Evolutionary conservation across 225 moss, liverwort and hornwort species (phyloP), one percentile per base, ranked within the genome.

Genomic region (Marchantia polymorpha): DNA sequence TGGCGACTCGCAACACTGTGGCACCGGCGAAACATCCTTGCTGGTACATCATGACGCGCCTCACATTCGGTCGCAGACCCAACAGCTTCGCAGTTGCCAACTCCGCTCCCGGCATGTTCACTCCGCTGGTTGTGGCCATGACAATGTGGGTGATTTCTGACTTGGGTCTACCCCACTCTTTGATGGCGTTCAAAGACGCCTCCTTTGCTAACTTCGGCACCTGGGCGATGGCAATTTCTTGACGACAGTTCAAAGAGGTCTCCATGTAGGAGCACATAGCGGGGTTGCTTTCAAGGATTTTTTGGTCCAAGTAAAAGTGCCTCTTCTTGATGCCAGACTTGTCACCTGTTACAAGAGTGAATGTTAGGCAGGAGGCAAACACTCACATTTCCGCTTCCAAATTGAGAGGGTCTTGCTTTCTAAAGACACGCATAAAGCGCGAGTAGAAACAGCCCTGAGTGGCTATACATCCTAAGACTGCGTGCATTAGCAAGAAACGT

Each of bases 21-120:
- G 78, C 78, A 49, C 78, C 66, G 12, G 52, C 78, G 56, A 66
- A 78, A 52, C 78, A 78, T 12, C 78, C 78, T 22, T 51, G 65
- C 65, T 78, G 78, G 78, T 78, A 78, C 78, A 78, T 78, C 78
- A 78, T 78, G 7, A 78, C 78, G 10, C 78, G 48, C 52, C 64
- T 78, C 51, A 78, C 78, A 17, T 49, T 78, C 51, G 78, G 78
- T 23, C 68, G 49, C 29, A 78, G 47, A 6, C 78, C 78, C 51
- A 78, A 31, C 1, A 78, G 66, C 51, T 78, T 78, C 0, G 49
- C 49, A 13, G 67, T 68, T 7, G 78, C 67, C 52, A 66, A 29
- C 46, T 78, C 78, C 6, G 78, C 78, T 27, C 78, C 78, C 4
- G 78, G 78, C 78, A 78, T 78, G 68, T 74, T 73, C 27, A 79